Base-by-base conservation (phyloP, 2,329 filamentous ascomycete species). In the Trichoderma guizhouense region DNA sequence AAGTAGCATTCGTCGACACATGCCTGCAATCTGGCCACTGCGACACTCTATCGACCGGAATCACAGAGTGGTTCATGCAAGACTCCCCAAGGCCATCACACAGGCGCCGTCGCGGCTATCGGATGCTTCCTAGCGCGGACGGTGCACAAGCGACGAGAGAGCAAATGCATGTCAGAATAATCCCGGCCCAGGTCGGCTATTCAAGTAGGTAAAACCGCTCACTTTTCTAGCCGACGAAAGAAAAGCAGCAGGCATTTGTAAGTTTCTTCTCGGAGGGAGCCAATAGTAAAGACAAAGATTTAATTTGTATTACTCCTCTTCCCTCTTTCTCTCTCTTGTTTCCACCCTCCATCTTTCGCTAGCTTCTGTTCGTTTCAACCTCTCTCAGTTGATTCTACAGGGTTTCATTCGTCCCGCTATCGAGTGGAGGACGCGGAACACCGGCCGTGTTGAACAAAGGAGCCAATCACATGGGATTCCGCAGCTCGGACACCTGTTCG, bases 71-170 rank as follows among this genome's bases (percentile, higher is more conserved):
- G 39, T 28, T 62, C 57, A 61, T 69, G 66, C 57, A 58, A 61
- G 36, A 32, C 2, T 18, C 1, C 5, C 28, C n/a, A 61, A 30
- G 36, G 55, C 24, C 53, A 24, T 15, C 26, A 60, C 21, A 69
- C 47, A 64, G 60, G 60, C 68, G 68, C 68, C 58, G 30, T 71
- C 58, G 68, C 68, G 68, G 68, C 60, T 71, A 71, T 71, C 68
- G 68, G 68, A 71, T 12, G 60, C 30, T 34, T 64, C 43, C 60
- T 64, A 71, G 68, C 68, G 68, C 68, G 43, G 43, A 57, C 5
- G 32, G 28, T 60, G 36, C 39, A 69, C 51, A 51, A 51, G 43
- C 43, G 43, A 51, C 43, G 43, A 51, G 9, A 51, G 43, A 47
- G 43, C 43, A 21, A 51, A 53, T 53, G 47, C 47, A 24, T 53